Evolutionary conservation across 2,329 filamentous ascomycete genomes (phyloP), one percentile per base, ranked within the genome.

Genomic region (Emericellopsis cladophorae): DNA sequence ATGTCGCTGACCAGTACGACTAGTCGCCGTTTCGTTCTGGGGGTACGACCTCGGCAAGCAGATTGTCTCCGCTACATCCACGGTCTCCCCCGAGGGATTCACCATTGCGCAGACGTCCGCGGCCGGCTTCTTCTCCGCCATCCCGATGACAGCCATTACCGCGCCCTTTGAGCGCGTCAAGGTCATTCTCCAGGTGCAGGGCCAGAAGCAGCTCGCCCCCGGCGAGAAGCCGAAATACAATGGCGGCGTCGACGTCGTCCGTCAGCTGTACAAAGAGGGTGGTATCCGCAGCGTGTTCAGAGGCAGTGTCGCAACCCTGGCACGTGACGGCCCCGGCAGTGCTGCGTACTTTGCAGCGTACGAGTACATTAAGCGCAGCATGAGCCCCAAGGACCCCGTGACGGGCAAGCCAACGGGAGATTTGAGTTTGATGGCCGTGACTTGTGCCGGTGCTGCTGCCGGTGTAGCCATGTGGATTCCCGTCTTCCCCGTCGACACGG

Each of bases 391-490:
- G 54, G 87, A 95, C 54, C 79, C 77, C 4, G 64, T 72, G 15
- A 76, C 73, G 0, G 87, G 86, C 21, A 79, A 81, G 55, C 74
- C 84, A 2, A 76, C 71, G 5, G 89, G 88, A 34, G 70, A 92
- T 51, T 65, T 96, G 43, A 90, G 83, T 53, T 68, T 98, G 47
- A 67, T 76, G 2, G 92, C 92, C 10, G 75, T 98, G 43, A 86
- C 89, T 52, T 75, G 78, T 23, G 92, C 92, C 2, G 92, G 92
- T 52, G 92, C 85, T 47, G 84, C 81, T 4, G 92, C 92, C 0
- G 92, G 92, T 55, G 77, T 98, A 22, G 92, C 92, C 47, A 98
- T 98, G 92, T 98, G 92, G 92, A 92, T 95, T 50, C 89, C 92
- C 41, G 89, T 98, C 34, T 98, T 98, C 75, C 92, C 92, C 18